Evolutionary conservation across 768 basidiomycete species (phyloP).

Genomic region (Cantharellus anzutake): DNA sequence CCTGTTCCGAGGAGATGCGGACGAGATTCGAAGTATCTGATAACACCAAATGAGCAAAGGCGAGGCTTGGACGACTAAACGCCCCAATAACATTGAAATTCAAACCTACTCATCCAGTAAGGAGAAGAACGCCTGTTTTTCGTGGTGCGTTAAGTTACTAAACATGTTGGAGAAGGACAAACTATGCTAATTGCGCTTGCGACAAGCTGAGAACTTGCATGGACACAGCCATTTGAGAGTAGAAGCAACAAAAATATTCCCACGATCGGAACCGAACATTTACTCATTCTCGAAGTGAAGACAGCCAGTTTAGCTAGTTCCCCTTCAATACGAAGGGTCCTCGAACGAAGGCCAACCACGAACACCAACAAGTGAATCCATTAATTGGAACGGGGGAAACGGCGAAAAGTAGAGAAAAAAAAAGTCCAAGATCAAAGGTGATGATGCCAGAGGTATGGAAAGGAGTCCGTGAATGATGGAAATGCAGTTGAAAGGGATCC

Average conservation of each 20-base stretch:
- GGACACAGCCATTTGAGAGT: background rate
- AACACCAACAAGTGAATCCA: too few species aligned
- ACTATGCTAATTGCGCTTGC: background rate
- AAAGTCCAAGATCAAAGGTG: background rate
- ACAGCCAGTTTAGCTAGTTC: background rate
- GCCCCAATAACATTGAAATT: background rate
- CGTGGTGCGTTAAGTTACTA: constrained; percentile 38
- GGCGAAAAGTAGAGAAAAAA: background rate
- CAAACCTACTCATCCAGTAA: constrained; percentile 53
- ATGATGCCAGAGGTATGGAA: background rate
- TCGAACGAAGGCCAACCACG: too few species aligned
- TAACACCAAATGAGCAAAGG: background rate
- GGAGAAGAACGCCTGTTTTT: constrained; percentile 68
- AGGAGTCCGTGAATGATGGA: background rate
- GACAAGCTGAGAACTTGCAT: background rate
- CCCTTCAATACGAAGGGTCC: too few species aligned
- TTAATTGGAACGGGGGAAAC: background rate
- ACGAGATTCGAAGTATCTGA: constrained; percentile 2
- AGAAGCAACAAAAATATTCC: background rate
- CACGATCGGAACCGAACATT: background rate
- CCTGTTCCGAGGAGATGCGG: background rate
- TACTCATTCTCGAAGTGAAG: background rate
- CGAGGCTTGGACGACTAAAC: background rate
- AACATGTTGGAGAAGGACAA: constrained; percentile 22
- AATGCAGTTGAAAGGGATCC: too few species aligned